Evolutionary conservation across 2,329 filamentous ascomycete genomes (phyloP), one percentile per base, ranked within the genome.

Genomic region (Epichloe coenophiala): DNA sequence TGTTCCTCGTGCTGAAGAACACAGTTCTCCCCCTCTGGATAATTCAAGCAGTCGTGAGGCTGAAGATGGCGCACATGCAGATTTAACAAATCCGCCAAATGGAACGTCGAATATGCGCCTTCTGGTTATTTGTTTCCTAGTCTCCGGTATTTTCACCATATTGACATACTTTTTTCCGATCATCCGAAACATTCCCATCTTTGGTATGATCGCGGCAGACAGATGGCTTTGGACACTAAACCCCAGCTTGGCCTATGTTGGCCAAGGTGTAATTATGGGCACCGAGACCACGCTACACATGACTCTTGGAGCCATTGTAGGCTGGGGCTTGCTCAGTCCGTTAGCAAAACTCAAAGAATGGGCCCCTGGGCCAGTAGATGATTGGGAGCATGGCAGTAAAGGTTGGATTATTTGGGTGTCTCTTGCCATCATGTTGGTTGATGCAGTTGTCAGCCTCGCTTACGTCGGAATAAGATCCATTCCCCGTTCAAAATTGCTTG

Each of bases 361-460:
- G 93, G 93, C 93, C 9, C 86, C 89, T 3, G 93, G 90, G 0
- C 76, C 82, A 1, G 88, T 96, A 1, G 76, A 80, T 50, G 86
- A 95, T 64, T 98, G 93, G 93, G 86, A 91, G 53, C 80, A 76
- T 15, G 93, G 93, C 9, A 95, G 88, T 64, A 96, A 97, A 68
- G 93, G 91, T 39, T 98, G 93, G 93, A 97, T 98, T 53, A 88
- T 98, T 0, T 98, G 93, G 93, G 76, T 95, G 2, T 95, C 88
- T 36, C 71, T 98, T 33, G 88, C 93, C 3, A 96, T 98, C 57
- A 98, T 98, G 93, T 75, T 98, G 27, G 87, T 88, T 21, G 93
- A 98, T 66, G 88, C 91, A 0, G 75, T 98, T 3, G 78, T 97
- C 55, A 96, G 86, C 59, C 77, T 98, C 9, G 81, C 85, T 1